These are phyloP conservation scores for Nakazawaea pomicola DNA, from an alignment of 805 yeast genomes.

Conservation along the genomic window DNA sequence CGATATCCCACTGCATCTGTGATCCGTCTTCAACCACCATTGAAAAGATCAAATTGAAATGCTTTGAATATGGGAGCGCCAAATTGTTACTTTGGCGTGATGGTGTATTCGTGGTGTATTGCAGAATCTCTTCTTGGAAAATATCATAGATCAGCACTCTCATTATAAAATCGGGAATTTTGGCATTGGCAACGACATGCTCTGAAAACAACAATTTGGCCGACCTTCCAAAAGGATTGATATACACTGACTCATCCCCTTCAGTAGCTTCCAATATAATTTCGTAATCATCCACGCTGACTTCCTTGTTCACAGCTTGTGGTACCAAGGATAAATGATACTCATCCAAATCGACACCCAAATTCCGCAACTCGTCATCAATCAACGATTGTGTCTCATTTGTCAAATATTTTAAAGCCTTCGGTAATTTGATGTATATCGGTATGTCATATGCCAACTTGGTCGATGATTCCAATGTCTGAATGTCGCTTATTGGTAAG, in stretches of 20 bases:
- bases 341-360: conserved; percentile 12
- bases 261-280: conserved; percentile 29
- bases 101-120: conserved; percentile 23
- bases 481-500: conserved; percentile 44
- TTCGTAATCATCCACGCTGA: conserved; percentile 29
- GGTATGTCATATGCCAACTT: conserved; percentile 34
- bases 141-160: conserved; percentile 32
- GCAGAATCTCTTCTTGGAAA: conserved; percentile 33
- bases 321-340: conserved; percentile 14
- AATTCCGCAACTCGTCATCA: conserved; percentile 24
- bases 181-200: conserved; percentile 19
- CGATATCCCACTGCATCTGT: conserved; percentile 72
- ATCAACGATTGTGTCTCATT: conserved; percentile 30
- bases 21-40: conserved; percentile 66
- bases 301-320: conserved; percentile 23
- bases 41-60: conserved; percentile 72
- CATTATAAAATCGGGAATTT: conserved; percentile 32
- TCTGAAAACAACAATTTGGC: conserved; percentile 28
- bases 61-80: conserved; percentile 55
- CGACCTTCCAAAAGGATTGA: conserved; percentile 34
- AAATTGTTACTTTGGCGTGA: conserved; percentile 21
- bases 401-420: conserved; percentile 26
- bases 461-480: conserved; percentile 25
- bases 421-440: conserved; percentile 33
- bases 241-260: conserved; percentile 18